phyloP scores from a whole-genome alignment of 441 rosid species.

The Rhodomyrtus psidioides region DNA sequence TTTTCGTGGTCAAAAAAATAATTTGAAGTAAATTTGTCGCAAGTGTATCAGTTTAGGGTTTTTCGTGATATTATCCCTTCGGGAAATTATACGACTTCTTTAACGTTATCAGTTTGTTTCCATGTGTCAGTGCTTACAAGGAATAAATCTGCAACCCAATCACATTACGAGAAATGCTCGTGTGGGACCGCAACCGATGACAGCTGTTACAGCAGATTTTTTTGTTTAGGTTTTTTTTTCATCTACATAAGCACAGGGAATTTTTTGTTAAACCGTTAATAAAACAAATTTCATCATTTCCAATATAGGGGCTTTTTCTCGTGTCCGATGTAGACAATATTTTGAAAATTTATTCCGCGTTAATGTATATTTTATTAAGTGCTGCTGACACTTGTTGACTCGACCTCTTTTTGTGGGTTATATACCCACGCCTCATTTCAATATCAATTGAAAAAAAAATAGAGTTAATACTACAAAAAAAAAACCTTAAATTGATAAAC shows the following conservation, averaged over 20 bases:
- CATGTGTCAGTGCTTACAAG: background rate
- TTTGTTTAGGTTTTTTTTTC: background rate
- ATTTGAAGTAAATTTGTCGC: no score
- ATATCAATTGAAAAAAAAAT: background rate
- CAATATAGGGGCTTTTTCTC: background rate
- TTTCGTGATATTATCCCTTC: background rate
- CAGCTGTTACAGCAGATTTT: no score
- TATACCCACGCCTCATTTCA: no score
- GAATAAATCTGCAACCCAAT: background rate
- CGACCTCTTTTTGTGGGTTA: background rate
- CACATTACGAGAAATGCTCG: background rate
- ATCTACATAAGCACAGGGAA: background rate
- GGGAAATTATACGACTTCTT: background rate
- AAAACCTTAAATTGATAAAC: no score
- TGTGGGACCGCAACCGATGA: background rate
- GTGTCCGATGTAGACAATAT: background rate
- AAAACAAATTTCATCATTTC: background rate
- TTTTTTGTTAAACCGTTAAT: background rate
- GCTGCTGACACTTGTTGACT: background rate
- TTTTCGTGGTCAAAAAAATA: no score
- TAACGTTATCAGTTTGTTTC: background rate
- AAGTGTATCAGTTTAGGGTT: no score
- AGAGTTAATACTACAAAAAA: no score
- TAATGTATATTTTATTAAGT: background rate
- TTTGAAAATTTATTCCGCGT: background rate